Percentiles rank a stretch among this genome's conserved stretches.
Evolutionary conservation across 768 basidiomycete genomes (phyloP).

Genomic region (Naematelia aurantialba): DNA sequence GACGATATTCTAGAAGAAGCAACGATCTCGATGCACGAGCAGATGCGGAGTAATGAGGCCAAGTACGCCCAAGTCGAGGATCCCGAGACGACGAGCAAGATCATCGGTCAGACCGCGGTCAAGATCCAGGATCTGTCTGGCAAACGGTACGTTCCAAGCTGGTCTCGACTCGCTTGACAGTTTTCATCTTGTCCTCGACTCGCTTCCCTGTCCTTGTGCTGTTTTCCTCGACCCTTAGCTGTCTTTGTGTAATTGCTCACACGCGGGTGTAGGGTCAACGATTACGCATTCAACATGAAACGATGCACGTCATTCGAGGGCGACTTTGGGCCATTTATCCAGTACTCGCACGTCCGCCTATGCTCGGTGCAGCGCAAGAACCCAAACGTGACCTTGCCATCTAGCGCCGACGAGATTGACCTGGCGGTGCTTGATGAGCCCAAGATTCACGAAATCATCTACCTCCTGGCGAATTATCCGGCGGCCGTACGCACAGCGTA

Average conservation of each 20-base stretch:
- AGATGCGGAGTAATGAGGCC: conserved; percentile 90
- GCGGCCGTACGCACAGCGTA: conserved; percentile 83
- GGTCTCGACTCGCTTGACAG: no score
- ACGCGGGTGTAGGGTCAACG: conserved; percentile 66
- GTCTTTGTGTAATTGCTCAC: background rate
- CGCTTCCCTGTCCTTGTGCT: background rate
- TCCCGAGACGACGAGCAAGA: conserved; percentile 69
- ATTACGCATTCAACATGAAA: conserved; percentile 92
- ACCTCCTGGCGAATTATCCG: conserved; percentile 85
- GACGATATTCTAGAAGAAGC: conserved; percentile 80
- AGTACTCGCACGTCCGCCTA: conserved; percentile 92
- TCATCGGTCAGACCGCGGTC: conserved; percentile 90
- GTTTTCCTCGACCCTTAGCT: background rate
- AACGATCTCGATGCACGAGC: conserved; percentile 83
- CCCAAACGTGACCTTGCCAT: conserved; percentile 71
- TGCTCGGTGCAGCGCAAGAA: conserved; percentile 89
- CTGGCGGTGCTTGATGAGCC: conserved; percentile 65
- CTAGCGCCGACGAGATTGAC: conserved; percentile 58
- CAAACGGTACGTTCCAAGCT: conserved; percentile 73
- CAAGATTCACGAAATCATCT: conserved; percentile 76
- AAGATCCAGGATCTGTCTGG: conserved; percentile 98
- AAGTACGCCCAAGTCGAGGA: conserved; percentile 87
- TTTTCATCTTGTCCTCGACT: background rate
- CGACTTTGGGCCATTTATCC: conserved; percentile 75
- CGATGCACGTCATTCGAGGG: conserved; percentile 94